A percentile compares a stretch with the other conserved stretches of the same genome.
Conservation (phyloP, 2,329 filamentous ascomycete species). For the Cladosporium sp. region DNA sequence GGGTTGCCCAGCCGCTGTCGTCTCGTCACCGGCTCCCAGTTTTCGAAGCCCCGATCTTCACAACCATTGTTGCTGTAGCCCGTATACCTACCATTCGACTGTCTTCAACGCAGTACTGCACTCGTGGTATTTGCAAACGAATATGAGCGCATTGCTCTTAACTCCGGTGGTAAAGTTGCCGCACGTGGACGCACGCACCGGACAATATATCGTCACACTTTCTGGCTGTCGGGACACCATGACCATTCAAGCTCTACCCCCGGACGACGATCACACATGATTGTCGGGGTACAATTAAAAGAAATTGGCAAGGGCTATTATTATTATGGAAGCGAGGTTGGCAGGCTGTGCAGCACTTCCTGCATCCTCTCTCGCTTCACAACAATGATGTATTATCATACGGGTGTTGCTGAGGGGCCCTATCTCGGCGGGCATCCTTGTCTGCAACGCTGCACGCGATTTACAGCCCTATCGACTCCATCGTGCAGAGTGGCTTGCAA, state of each 20-base stretch:
- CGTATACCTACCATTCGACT: not conserved
- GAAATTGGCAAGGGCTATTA: not conserved
- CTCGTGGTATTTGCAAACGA: not conserved
- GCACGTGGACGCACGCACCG: not conserved
- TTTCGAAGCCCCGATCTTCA: not conserved
- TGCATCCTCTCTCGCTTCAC: not conserved
- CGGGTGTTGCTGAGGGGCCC: not conserved
- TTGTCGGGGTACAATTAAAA: not conserved
- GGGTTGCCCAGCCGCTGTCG: not conserved
- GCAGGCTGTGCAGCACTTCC: not conserved
- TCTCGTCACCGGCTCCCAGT: not conserved
- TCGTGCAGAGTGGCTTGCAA: not conserved
- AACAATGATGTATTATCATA: not conserved
- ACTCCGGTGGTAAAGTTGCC: not conserved
- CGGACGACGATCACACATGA: not conserved
- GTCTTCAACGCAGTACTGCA: not conserved
- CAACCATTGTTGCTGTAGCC: not conserved
- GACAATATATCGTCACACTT: not conserved
- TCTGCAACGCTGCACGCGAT: conserved; percentile 1
- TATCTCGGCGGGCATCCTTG: conserved; percentile 2
- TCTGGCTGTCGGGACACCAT: not conserved
- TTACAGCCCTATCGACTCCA: conserved; percentile 2
- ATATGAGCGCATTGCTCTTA: not conserved
- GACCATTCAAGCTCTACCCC: not conserved
- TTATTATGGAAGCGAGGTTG: not conserved